Percentiles rank a stretch among this genome's conserved stretches.
These are phyloP conservation scores for Peterozyma xylosa DNA, from an alignment of 805 yeast genomes.

Conservation along the genomic window DNA sequence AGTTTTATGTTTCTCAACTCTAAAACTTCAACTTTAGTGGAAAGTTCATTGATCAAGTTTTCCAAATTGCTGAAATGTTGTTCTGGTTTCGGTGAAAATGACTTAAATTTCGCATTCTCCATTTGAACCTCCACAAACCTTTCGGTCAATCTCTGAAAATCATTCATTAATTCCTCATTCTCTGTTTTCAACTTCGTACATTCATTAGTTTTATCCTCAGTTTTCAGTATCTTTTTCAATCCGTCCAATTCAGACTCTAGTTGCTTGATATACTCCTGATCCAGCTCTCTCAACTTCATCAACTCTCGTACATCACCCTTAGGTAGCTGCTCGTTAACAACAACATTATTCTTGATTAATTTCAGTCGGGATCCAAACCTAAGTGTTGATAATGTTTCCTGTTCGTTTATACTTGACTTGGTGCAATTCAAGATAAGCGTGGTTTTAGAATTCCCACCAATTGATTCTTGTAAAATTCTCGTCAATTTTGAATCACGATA, in stretches of 20 bases:
- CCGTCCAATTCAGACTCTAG: neutral
- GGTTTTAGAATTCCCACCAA: conserved; percentile 80
- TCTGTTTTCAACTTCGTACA: neutral
- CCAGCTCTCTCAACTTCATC: neutral
- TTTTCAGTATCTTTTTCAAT: neutral
- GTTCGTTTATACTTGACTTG: conserved; percentile 44
- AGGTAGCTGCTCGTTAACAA: conserved; percentile 51
- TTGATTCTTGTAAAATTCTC: conserved; percentile 66
- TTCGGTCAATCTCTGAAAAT: neutral
- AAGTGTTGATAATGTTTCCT: conserved; percentile 65
- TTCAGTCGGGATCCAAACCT: conserved; percentile 73
- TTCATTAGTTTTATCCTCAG: conserved; percentile 1
- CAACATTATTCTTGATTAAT: conserved; percentile 56
- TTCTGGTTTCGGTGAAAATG: too few species aligned
- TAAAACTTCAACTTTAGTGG: too few species aligned
- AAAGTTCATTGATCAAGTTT: too few species aligned
- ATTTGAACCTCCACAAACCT: too few species aligned
- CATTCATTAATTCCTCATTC: neutral
- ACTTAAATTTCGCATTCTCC: too few species aligned
- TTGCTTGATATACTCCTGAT: neutral
- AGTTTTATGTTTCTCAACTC: too few species aligned
- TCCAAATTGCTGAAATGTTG: too few species aligned
- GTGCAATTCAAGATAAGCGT: conserved; percentile 70
- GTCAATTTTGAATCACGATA: conserved; percentile 77
- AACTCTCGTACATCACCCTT: conserved; percentile 8